These are phyloP conservation scores for Cucumis melo DNA, from an alignment of 306 rosid genomes.

Conservation along the genomic window DNA sequence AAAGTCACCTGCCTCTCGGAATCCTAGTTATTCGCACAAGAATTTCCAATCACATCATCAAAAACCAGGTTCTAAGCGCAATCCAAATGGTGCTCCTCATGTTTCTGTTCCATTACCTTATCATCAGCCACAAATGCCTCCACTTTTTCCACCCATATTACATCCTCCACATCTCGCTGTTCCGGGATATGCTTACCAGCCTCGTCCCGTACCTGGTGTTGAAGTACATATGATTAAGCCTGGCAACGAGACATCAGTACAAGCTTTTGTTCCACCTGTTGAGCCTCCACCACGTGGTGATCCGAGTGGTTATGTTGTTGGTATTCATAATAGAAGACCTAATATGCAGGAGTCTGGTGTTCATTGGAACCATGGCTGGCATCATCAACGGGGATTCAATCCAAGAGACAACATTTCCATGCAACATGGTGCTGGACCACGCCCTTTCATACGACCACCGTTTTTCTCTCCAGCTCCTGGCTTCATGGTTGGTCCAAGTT, in stretches of 20 bases:
- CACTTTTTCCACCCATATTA: constrained; percentile 44
- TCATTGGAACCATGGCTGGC: constrained; percentile 60
- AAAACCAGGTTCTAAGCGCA: constrained; percentile 50
- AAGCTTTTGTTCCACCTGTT: constrained; percentile 40
- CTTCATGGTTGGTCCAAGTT: constrained; percentile 64
- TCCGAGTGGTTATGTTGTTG: constrained; percentile 37
- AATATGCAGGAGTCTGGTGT: constrained; percentile 47
- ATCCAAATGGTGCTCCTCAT: constrained; percentile 35
- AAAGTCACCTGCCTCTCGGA: constrained; percentile 50
- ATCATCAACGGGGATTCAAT: constrained; percentile 53
- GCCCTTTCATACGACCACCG: constrained; percentile 57
- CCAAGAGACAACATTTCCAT: constrained; percentile 46
- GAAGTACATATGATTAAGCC: constrained; percentile 50
- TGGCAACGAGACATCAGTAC: constrained; percentile 40
- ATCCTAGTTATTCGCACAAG: constrained; percentile 34
- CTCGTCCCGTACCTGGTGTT: constrained; percentile 44
- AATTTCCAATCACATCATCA: constrained; percentile 46
- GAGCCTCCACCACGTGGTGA: constrained; percentile 50
- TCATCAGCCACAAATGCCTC: constrained; percentile 41
- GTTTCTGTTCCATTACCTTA: constrained; percentile 44
- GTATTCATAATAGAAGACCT: constrained; percentile 52
- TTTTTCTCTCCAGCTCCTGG: constrained; percentile 61
- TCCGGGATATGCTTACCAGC: constrained; percentile 56
- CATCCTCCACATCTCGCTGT: constrained; percentile 53
- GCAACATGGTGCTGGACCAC: constrained; percentile 62